These are phyloP conservation scores for Phytomonas francai DNA, from an alignment of 208 protist species.

Conservation along the genomic window DNA sequence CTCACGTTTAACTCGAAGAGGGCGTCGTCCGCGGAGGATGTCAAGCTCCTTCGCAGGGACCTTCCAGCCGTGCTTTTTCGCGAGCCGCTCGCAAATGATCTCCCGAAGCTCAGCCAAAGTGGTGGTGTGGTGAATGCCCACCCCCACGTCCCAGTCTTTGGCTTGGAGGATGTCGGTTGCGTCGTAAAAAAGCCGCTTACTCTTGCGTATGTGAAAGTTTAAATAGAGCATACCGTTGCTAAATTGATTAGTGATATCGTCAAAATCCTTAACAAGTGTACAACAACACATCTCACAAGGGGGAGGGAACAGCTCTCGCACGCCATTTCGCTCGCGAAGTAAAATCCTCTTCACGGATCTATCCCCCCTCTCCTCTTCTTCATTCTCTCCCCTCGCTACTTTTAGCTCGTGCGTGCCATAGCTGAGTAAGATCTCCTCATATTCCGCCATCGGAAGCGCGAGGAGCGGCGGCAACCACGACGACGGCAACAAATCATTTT, in stretches of 20 bases:
- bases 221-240: conserved; percentile 47
- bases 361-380: no score
- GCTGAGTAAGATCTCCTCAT: conserved; percentile 25
- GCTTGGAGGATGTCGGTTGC: conserved; percentile 26
- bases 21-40: conserved; percentile 40
- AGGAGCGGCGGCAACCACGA: conserved; percentile 52
- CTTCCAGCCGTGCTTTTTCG: conserved; percentile 41
- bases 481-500: conserved; percentile 4
- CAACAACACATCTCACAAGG: conserved; percentile 34
- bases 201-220: conserved; percentile 61
- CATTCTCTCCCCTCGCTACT: background rate
- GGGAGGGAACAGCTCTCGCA: conserved; percentile 27
- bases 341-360: conserved; percentile 13
- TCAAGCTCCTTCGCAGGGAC: conserved; percentile 38
- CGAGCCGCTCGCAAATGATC: conserved; percentile 38
- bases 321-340: conserved; percentile 39
- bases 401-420: conserved; percentile 42
- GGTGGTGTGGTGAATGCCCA: conserved; percentile 57
- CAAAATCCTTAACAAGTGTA: conserved; percentile 25
- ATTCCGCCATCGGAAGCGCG: conserved; percentile 67
- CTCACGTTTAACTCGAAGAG: no score
- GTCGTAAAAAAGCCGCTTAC: conserved; percentile 71
- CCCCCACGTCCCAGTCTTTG: background rate
- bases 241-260: conserved; percentile 38
- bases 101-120: conserved; percentile 44